These are phyloP conservation scores for Solanum medicagineum DNA, from an alignment of 257 asterid genomes.

Conservation along the genomic window DNA sequence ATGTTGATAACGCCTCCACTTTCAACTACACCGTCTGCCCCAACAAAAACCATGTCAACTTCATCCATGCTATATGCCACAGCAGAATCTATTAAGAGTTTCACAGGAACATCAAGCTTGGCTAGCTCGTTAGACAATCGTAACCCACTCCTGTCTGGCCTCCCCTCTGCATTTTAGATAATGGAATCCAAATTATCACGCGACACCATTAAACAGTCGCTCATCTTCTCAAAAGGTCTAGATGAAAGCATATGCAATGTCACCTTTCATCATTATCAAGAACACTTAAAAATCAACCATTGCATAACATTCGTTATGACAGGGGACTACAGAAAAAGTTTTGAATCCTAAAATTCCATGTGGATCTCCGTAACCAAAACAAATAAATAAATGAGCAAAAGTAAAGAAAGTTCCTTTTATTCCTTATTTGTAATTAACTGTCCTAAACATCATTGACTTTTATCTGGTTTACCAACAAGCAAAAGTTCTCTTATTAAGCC, in stretches of 20 bases:
- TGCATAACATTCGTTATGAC: not conserved
- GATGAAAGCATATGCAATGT: not conserved
- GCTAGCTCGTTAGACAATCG: constrained; percentile 76
- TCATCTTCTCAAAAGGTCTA: not conserved
- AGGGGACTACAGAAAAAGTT: not conserved
- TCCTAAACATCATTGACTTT: not conserved
- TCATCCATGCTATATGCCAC: constrained; percentile 95
- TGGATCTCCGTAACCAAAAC: not conserved
- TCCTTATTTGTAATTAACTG: not conserved
- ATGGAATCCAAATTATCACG: not conserved
- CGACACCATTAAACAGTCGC: not conserved
- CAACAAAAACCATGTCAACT: constrained; percentile 89
- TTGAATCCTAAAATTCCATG: not conserved
- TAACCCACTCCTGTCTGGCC: constrained; percentile 85
- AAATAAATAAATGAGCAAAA: not conserved
- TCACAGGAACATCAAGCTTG: constrained; percentile 82
- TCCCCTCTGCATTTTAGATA: constrained; percentile 62
- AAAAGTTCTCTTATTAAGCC: not conserved
- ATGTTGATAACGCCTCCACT: constrained; percentile 93
- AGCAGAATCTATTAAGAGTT: constrained; percentile 89
- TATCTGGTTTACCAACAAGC: not conserved
- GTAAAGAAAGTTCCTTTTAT: not conserved
- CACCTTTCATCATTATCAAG: not conserved
- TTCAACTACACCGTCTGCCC: constrained; percentile 95
- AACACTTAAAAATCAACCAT: not conserved